Evolutionary conservation across 495 filamentous ascomycete species (phyloP).

Genomic region (Baudoinia panamericana): DNA sequence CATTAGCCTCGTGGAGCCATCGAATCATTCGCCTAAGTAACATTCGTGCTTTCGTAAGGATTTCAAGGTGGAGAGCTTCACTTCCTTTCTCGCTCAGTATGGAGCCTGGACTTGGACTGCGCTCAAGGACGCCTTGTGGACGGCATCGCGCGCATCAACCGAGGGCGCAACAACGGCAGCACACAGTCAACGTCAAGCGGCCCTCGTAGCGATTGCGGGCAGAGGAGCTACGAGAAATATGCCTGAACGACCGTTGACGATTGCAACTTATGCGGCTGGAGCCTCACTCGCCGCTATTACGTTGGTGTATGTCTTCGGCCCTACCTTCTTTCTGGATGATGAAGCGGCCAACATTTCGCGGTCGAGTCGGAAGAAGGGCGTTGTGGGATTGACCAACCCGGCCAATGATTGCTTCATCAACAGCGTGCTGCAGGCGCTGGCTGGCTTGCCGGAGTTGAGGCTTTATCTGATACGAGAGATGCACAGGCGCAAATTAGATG

Average conservation of each 20-base stretch:
- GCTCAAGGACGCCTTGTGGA: neutral
- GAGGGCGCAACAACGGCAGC: neutral
- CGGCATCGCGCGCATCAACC: neutral
- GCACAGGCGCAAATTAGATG: constrained; percentile 67
- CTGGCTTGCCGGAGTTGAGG: constrained; percentile 85
- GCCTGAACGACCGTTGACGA: constrained; percentile 76
- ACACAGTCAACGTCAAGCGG: constrained; percentile 1
- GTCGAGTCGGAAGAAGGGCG: constrained; percentile 63
- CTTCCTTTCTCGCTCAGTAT: constrained; percentile 2
- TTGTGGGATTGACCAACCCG: constrained; percentile 78
- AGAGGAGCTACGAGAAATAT: constrained; percentile 33
- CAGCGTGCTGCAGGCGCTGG: constrained; percentile 84
- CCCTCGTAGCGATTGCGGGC: constrained; percentile 14
- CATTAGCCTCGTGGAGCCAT: no score
- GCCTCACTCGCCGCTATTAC: constrained; percentile 94
- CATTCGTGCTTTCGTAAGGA: neutral
- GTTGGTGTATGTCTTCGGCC: constrained; percentile 90
- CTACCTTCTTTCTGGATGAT: constrained; percentile 84
- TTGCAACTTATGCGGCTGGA: constrained; percentile 86
- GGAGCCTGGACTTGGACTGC: constrained; percentile 4
- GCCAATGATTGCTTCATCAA: constrained; percentile 99
- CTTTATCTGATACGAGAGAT: constrained; percentile 80
- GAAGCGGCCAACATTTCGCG: constrained; percentile 47
- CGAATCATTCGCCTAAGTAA: neutral
- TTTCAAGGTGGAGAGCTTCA: neutral